Percentiles rank a stretch among this genome's conserved stretches.
phyloP scores from a whole-genome alignment of 2,329 filamentous ascomycete genomes.

The Aplosporella prunicola region DNA sequence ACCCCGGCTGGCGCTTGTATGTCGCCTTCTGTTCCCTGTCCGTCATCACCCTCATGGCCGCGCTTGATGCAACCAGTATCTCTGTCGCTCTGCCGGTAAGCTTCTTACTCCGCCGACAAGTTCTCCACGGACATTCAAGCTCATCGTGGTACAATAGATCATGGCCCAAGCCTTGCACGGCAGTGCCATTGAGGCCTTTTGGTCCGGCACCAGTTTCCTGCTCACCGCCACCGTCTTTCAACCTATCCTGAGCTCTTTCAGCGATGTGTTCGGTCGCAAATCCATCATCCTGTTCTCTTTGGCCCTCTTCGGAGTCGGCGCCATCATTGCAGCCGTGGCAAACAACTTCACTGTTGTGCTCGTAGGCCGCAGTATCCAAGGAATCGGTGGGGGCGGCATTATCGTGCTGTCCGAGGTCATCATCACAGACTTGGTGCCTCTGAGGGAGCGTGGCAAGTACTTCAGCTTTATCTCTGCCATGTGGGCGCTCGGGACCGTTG shows the following conservation, averaged over 20 bases:
- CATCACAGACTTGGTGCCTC: conserved; percentile 37
- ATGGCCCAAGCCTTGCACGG: conserved; percentile 28
- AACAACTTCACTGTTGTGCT: conserved; percentile 31
- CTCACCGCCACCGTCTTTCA: conserved; percentile 33
- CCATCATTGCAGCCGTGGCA: conserved; percentile 27
- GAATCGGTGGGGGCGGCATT: conserved; percentile 34
- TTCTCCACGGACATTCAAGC: too few species aligned
- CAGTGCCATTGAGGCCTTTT: conserved; percentile 33
- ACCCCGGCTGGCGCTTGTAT: conserved; percentile 9
- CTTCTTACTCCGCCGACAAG: neutral
- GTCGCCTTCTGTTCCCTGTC: conserved; percentile 42
- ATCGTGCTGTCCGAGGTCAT: conserved; percentile 36
- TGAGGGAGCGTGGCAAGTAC: conserved; percentile 34
- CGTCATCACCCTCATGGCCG: conserved; percentile 51
- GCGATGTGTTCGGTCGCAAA: conserved; percentile 32
- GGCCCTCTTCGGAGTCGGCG: conserved; percentile 27
- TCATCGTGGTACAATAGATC: conserved; percentile 24
- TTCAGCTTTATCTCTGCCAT: conserved; percentile 34
- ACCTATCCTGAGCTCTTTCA: conserved; percentile 31
- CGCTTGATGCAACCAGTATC: conserved; percentile 56
- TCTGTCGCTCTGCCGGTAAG: conserved; percentile 47
- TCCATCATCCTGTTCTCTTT: conserved; percentile 28
- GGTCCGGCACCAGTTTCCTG: conserved; percentile 32
- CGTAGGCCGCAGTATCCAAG: conserved; percentile 30
- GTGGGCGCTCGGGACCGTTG: conserved; percentile 49